These are phyloP conservation scores for Aspergillus jensenii DNA, from an alignment of 2,329 filamentous ascomycete genomes.

Conservation along the genomic window DNA sequence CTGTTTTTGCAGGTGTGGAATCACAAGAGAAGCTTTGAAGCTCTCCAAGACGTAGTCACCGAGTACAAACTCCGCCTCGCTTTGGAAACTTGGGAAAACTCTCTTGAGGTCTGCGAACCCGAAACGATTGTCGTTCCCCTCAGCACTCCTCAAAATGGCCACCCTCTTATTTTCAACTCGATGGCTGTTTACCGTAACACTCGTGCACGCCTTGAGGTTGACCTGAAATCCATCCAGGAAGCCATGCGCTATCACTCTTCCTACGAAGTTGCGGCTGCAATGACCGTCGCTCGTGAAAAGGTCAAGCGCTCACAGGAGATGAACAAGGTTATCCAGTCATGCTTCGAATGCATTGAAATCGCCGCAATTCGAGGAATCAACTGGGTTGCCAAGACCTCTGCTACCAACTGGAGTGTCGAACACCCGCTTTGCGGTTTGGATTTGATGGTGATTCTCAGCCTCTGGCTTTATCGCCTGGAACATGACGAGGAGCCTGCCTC, in stretches of 20 bases:
- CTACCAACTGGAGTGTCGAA: conserved; percentile 98
- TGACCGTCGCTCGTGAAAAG: conserved; percentile 90
- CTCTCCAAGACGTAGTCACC: conserved; percentile 92
- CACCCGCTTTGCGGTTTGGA: conserved; percentile 96
- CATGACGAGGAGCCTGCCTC: conserved; percentile 82
- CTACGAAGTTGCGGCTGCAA: conserved; percentile 93
- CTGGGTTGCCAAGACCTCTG: conserved; percentile 96
- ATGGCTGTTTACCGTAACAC: conserved; percentile 97
- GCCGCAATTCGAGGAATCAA: conserved; percentile 91
- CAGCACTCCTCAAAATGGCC: conserved; percentile 91
- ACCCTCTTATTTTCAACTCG: conserved; percentile 96
- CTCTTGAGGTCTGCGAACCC: conserved; percentile 86
- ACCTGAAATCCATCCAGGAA: conserved; percentile 93
- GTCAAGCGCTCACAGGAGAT: conserved; percentile 95
- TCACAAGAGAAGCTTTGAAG: conserved; percentile 97
- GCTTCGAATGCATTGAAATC: conserved; percentile 96
- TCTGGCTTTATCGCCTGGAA: conserved; percentile 99
- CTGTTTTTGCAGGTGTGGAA: conserved; percentile 99
- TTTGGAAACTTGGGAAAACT: conserved; percentile 98
- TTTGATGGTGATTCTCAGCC: conserved; percentile 93
- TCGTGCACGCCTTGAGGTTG: conserved; percentile 85
- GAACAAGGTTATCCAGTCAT: conserved; percentile 98
- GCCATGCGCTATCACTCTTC: conserved; percentile 95
- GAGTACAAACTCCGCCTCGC: conserved; percentile 97
- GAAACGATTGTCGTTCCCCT: conserved; percentile 85